Evolutionary conservation across 345 rosid species (phyloP).

Genomic region (Corchorus olitorius): DNA sequence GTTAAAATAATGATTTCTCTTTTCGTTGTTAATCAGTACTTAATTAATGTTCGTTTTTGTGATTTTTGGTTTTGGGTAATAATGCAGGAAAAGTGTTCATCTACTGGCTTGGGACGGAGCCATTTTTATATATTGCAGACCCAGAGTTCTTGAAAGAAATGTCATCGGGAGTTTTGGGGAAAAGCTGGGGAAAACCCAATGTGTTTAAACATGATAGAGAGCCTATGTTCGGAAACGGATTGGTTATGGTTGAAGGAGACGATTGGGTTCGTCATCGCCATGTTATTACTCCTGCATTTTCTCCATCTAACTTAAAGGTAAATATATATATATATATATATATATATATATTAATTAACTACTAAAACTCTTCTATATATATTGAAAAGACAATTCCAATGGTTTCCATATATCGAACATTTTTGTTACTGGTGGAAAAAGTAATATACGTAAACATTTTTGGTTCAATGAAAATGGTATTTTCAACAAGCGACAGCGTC

Average conservation of each 20-base stretch:
- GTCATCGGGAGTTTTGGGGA: conserved; percentile 82
- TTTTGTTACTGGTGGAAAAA: neutral
- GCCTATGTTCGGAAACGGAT: conserved; percentile 92
- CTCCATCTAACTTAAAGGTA: conserved; percentile 72
- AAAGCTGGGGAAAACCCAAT: conserved; percentile 91
- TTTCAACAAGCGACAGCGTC: neutral
- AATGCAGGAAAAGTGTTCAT: conserved; percentile 82
- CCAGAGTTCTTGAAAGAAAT: conserved; percentile 79
- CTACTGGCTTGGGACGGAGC: conserved; percentile 96
- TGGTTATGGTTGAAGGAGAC: conserved; percentile 87
- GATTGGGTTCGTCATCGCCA: conserved; percentile 95
- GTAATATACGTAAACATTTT: neutral
- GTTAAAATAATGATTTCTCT: no score
- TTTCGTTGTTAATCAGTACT: no score
- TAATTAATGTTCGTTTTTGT: no score
- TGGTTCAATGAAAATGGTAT: neutral
- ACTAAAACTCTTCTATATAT: neutral
- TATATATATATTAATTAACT: no score
- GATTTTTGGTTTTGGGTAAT: neutral
- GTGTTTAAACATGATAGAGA: conserved; percentile 82
- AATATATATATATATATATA: no score
- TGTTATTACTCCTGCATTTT: conserved; percentile 80
- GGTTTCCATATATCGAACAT: no score
- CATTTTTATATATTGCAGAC: conserved; percentile 86
- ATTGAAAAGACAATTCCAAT: no score